Percentiles rank a stretch among this genome's conserved stretches.
These are phyloP conservation scores for Eucalyptus regnans DNA, from an alignment of 345 rosid species.

Conservation along the genomic window DNA sequence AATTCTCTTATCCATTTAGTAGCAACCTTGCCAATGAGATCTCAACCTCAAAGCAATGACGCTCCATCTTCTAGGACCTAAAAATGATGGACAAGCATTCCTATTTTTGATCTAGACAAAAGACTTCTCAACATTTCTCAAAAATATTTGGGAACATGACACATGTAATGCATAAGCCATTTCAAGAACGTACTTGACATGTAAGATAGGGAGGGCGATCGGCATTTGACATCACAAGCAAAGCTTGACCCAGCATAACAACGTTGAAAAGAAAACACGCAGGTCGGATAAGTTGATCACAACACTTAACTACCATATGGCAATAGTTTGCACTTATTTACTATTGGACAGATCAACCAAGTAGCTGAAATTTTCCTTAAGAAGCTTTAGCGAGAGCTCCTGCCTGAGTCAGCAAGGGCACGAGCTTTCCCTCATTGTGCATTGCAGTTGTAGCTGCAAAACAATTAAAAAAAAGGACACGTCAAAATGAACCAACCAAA, in stretches of 20 bases:
- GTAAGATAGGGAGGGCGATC: too few species aligned
- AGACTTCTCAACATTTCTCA: background rate
- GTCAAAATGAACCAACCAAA: background rate
- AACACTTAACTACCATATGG: background rate
- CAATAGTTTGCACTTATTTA: background rate
- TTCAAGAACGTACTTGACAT: too few species aligned
- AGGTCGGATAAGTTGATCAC: background rate
- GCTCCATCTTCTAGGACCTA: background rate
- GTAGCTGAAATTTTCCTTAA: background rate
- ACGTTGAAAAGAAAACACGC: background rate
- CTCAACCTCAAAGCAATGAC: background rate
- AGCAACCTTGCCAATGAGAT: background rate
- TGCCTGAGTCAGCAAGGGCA: constrained; percentile 64
- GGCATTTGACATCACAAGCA: background rate
- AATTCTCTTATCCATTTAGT: background rate
- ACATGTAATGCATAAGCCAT: too few species aligned
- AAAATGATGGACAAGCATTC: background rate
- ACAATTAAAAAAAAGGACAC: background rate
- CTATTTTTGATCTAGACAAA: background rate
- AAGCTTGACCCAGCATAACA: background rate
- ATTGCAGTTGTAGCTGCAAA: constrained; percentile 43
- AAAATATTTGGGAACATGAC: too few species aligned
- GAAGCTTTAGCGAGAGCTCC: constrained; percentile 41
- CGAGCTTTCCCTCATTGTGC: constrained; percentile 50
- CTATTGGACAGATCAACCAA: background rate